Evolutionary conservation across 2,329 filamentous ascomycete genomes (phyloP), one percentile per base, ranked within the genome.

Genomic region (Fusarium compactum): DNA sequence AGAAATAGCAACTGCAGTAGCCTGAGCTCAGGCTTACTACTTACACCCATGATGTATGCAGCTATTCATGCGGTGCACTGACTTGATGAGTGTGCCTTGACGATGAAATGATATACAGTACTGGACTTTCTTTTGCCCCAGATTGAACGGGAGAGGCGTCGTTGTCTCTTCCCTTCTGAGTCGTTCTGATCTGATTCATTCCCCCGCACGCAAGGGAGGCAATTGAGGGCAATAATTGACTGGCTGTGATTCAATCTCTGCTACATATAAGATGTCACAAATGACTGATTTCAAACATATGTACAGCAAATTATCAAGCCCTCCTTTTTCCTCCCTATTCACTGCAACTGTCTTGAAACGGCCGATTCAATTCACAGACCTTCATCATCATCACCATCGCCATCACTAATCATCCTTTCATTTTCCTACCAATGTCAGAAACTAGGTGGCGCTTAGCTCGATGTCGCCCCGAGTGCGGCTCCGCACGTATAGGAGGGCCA

Each of bases 131-230:
- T 25, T 22, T 32, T 74, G 64, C 70, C 72, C 72, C 72, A 32
- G 70, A 56, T 64, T 62, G 56, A 72, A 73, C 58, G 62, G 70
- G 72, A 70, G 65, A 72, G 66, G 72, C 72, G 72, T 70, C 68
- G 65, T 69, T 72, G 64, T 70, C 72, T 74, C 70, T 62, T 63
- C 45, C 43, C 50, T 62, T 58, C 53, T 27, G 24, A 27, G 18
- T 27, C 32, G 48, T 40, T 27, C 9, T 41, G 18, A 41, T 44
- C 29, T 62, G 47, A 20, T 54, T 62, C 24, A 48, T 15, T 44
- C 18, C 58, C 54, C 51, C 63, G 25, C 62, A 53, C 30, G 51
- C 58, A 56, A 38, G 34, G 34, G 67, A 69, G 47, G n/a, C 8
- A 32, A 30, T 52, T 53, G 16, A 32, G 51, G 43, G 30, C 30